Evolutionary conservation across 108 stramenopile genomes (phyloP), one percentile per base, ranked within the genome.

Genomic region (Skeletonema marinoi): DNA sequence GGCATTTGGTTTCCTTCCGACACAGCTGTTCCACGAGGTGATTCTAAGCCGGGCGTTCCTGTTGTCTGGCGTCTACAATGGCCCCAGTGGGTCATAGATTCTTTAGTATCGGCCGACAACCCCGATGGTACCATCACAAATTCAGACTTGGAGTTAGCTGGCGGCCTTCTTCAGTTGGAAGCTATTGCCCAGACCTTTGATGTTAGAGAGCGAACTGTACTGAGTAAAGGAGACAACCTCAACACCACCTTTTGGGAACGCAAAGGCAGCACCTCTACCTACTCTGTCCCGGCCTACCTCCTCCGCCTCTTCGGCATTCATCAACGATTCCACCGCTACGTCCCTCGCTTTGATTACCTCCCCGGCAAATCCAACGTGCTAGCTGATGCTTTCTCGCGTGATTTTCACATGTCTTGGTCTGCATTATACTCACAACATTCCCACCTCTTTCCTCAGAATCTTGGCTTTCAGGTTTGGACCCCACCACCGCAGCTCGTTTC

Each of bases 91-190:
- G 70, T 83, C 21, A 6, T n/a, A 5, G 32, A 44, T 0, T 12
- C 13, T 0, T 41, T 84, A 1, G 54, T 84, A 8, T 51, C 78
- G 3, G 21, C n/a, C 14, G 38, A 61, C 17, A 84, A 84, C 31
- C 78, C 74, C 19, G 17, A 11, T 38, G 74, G 83, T 32, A 71
- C 64, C 74, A 66, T 84, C 54, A 65, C 78, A 19, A 84, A 73
- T 56, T 77, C 69, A n/a, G 83, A 80, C 51, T 74, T 80, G 10
- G 83, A 84, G 65, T 62, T 84, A 1, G 74, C 78, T 38, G 78
- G 78, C 29, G 80, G 75, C 1, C 51, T 90, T 1, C 63, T 75
- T 7, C 88, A 88, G 38, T 64, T 77, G 19, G 89, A 87, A 29
- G 75, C 78, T 33, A 35, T 84, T 6, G 78, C 66, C 13, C 68